Base-by-base conservation (phyloP, 768 basidiomycete genomes). In the Strobilomyces echinocephalus region DNA sequence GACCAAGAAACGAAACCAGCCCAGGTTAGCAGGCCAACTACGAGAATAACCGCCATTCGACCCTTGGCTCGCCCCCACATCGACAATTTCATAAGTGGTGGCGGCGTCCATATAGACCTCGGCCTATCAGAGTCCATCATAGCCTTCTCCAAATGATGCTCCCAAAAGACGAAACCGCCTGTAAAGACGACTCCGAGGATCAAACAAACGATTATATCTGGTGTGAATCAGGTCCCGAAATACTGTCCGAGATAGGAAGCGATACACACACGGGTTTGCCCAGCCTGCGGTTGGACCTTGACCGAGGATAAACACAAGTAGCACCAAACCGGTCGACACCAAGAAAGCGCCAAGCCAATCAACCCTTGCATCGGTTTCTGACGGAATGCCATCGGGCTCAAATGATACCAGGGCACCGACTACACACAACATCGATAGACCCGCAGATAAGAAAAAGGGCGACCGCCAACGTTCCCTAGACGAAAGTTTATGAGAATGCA, bases 281-380 rank as follows among this genome's bases (percentile, higher is more conserved):
- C 87, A 91, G 8, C 80, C 78, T 5, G 82, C 84, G 16, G 74
- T 69, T 18, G 76, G 76, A 6, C 82, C 88, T 57, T 88, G 80
- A 46, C 84, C 81, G 4, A 94, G 77, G 1, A 84, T 83, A 60
- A 91, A 92, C 11, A 85, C 76, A 55, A 93, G 74, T 0, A 92
- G 69, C 1, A 86, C 79, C 33, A 92, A 70, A 0, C 87, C 88
- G 1, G 73, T 66, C 0, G 87, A 88, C 48, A 82, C 69, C 15
- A 92, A 66, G 14, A 76, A 66, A 0, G 85, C 86, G 3, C 91
- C 91, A 24, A 88, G 67, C 88, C 88, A 91, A 56, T 94, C 91
- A 0, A 92, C 76, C 0, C 83, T 74, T 24, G 73, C 66, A 52
- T 79, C 78, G 0, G 40, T 47, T 48, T 76, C 75, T 8, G 60